Evolutionary conservation across 768 basidiomycete genomes (phyloP).

Genomic region (Podaxis pistillaris): DNA sequence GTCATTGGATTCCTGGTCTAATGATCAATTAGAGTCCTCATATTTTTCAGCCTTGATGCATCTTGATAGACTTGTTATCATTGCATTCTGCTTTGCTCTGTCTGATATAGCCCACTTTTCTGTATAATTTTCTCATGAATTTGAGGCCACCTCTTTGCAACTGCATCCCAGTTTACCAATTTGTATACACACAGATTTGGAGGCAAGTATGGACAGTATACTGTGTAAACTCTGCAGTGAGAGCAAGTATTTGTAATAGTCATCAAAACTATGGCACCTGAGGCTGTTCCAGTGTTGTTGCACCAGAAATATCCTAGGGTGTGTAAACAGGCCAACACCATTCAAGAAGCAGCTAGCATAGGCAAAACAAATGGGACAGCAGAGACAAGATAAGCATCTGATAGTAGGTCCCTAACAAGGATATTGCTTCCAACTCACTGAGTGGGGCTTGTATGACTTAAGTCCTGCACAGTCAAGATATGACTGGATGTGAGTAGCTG

Average conservation of each 20-base stretch:
- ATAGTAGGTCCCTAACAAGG: background rate
- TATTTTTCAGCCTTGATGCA: background rate
- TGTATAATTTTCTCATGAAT: too few species aligned
- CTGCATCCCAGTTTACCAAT: too few species aligned
- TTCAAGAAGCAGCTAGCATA: background rate
- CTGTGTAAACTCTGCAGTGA: background rate
- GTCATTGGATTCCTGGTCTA: background rate
- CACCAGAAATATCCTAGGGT: background rate
- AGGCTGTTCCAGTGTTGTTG: background rate
- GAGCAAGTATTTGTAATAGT: background rate
- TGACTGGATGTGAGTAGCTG: background rate
- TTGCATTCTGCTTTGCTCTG: too few species aligned
- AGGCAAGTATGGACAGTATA: too few species aligned
- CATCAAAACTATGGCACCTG: background rate
- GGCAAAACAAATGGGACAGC: background rate
- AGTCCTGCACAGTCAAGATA: constrained; percentile 6
- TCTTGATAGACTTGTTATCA: too few species aligned
- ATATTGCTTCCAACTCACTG: background rate
- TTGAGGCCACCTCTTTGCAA: too few species aligned
- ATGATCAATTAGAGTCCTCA: background rate
- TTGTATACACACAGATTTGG: too few species aligned
- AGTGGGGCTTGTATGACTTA: background rate
- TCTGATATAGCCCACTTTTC: background rate
- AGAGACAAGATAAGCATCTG: background rate
- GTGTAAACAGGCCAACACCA: background rate